Conservation (phyloP, 805 yeast species). For the Yamadazyma takamatsuzukensis region DNA sequence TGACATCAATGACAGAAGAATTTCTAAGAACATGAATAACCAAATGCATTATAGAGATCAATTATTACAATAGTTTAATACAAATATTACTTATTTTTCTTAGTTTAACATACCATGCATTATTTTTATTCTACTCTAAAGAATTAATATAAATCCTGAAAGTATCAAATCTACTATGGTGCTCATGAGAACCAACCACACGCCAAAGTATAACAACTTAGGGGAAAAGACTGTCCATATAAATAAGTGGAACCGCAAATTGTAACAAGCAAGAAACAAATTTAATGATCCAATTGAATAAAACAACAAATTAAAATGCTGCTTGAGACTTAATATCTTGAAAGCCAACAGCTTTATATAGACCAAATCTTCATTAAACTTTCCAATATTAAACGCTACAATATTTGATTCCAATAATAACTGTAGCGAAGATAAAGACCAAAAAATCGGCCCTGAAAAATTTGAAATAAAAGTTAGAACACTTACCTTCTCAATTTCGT, state of each 20-base stretch:
- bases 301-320: conserved; percentile 39
- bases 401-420: conserved; percentile 32
- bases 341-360: conserved; percentile 7
- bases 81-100: conserved; percentile 1
- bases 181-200: conserved; percentile 62
- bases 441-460: conserved; percentile 80
- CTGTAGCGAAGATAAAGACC: conserved; percentile 55
- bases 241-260: conserved; percentile 79
- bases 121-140: conserved; percentile 1
- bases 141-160: conserved; percentile 20
- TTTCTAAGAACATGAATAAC: conserved; percentile 69
- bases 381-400: conserved; percentile 11
- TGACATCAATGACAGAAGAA: conserved; percentile 52
- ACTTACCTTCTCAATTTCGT: conserved; percentile 70
- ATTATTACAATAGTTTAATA: conserved; percentile 25
- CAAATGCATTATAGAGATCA: conserved; percentile 65
- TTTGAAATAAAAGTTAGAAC: conserved; percentile 76
- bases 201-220: conserved; percentile 72
- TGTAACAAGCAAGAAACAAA: conserved; percentile 65
- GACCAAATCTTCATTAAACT: conserved; percentile 11
- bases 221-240: conserved; percentile 99
- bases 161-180: conserved; percentile 41
- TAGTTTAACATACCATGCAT: conserved; percentile 1
- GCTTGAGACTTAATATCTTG: conserved; percentile 28
- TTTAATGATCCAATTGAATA: conserved; percentile 58